Evolutionary conservation across 108 stramenopile genomes (phyloP).

Genomic region (Cyclotella sp.): DNA sequence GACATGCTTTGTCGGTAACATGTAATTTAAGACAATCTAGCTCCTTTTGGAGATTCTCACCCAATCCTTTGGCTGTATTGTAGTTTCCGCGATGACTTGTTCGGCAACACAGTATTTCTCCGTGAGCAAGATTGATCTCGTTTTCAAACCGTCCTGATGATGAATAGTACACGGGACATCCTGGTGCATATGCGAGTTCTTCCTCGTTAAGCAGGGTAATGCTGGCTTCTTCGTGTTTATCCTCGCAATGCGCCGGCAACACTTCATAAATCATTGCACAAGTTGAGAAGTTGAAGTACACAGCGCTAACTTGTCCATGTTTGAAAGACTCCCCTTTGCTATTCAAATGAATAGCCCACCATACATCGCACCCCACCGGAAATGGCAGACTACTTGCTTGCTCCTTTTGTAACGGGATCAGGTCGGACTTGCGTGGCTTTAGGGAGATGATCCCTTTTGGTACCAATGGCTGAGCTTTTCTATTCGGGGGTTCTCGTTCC

Average conservation of each 20-base stretch:
- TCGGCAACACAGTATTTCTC: constrained; percentile 1
- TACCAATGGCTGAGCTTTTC: neutral
- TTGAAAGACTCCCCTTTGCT: constrained; percentile 3
- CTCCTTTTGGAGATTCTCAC: neutral
- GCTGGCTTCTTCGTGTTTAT: neutral
- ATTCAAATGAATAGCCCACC: neutral
- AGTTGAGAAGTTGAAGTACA: neutral
- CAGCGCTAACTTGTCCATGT: neutral
- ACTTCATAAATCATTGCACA: neutral
- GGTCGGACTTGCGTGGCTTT: neutral
- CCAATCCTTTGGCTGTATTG: neutral
- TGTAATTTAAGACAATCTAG: neutral
- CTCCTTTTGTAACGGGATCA: neutral
- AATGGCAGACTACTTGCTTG: neutral
- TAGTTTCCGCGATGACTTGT: neutral
- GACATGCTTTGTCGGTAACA: neutral
- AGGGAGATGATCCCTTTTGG: neutral
- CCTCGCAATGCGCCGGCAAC: neutral
- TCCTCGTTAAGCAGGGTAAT: neutral
- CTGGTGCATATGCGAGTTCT: constrained; percentile 2
- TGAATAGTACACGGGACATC: neutral
- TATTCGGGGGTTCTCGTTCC: neutral
- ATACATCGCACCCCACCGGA: neutral
- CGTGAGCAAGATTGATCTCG: neutral
- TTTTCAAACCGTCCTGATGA: neutral